Percentiles rank a stretch among this genome's conserved stretches.
Evolutionary conservation across 495 filamentous ascomycete genomes (phyloP).

Genomic region (Polyplosphaeria fusca): DNA sequence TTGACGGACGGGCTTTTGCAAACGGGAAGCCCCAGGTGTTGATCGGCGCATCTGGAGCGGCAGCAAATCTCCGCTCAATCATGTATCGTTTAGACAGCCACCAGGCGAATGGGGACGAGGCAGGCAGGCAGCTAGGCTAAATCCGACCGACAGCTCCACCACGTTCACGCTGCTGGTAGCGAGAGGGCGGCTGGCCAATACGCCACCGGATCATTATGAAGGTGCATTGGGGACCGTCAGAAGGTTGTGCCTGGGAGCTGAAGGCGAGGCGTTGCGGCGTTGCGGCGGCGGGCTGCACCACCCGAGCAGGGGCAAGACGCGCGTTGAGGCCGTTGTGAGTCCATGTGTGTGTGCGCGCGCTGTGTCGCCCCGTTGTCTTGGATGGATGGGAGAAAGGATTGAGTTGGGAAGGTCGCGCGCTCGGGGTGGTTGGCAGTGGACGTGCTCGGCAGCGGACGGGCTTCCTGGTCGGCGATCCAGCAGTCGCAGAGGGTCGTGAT

Average conservation of each 20-base stretch:
- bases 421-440: background rate
- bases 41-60: slow-evolving; percentile 2
- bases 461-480: background rate
- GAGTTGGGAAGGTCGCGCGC: slow-evolving; percentile 2
- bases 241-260: slow-evolving; percentile 14
- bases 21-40: background rate
- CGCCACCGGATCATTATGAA: slow-evolving; percentile 11
- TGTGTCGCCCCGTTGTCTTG: too few species aligned
- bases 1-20: slow-evolving; percentile 4
- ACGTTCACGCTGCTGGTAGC: too few species aligned
- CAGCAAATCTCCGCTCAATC: slow-evolving; percentile 10
- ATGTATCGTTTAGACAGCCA: slow-evolving; percentile 3
- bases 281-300: too few species aligned
- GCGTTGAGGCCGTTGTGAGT: too few species aligned
- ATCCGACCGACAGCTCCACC: too few species aligned
- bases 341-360: too few species aligned
- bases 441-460: background rate
- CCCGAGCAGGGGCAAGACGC: too few species aligned
- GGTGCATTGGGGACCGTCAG: background rate
- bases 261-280: too few species aligned
- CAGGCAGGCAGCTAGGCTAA: background rate
- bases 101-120: background rate
- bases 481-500: background rate
- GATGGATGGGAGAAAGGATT: background rate
- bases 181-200: slow-evolving; percentile 3